Evolutionary conservation across 2,329 filamentous ascomycete species (phyloP).

Genomic region (Ophiocordyceps camponoti-saundersi): DNA sequence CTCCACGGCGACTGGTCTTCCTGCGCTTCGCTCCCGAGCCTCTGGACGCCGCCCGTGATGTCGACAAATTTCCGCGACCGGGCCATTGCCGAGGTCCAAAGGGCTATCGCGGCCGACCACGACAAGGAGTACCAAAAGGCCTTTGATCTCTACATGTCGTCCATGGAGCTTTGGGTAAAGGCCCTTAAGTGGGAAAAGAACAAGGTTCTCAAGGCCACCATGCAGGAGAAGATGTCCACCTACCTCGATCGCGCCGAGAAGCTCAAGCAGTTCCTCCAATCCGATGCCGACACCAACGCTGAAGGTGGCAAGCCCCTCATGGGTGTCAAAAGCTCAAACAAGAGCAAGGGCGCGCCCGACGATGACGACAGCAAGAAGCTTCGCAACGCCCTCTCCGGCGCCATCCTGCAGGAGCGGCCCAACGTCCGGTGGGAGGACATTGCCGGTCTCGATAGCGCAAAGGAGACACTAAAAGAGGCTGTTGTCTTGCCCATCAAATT

Average conservation of each 20-base stretch:
- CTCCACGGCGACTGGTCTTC: neutral
- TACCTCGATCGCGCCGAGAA: slow-evolving; percentile 99
- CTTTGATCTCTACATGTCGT: slow-evolving; percentile 88
- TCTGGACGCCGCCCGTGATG: slow-evolving; percentile 34
- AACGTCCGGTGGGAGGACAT: slow-evolving; percentile 98
- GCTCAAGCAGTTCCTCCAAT: slow-evolving; percentile 78
- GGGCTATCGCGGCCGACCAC: slow-evolving; percentile 92
- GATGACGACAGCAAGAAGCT: slow-evolving; percentile 95
- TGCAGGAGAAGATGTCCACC: slow-evolving; percentile 82
- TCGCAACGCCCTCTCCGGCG: slow-evolving; percentile 73
- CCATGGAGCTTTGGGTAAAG: slow-evolving; percentile 96
- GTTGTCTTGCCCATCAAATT: slow-evolving; percentile 98
- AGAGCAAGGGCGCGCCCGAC: slow-evolving; percentile 45
- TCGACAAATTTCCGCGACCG: slow-evolving; percentile 94
- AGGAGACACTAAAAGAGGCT: slow-evolving; percentile 94
- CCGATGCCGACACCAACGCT: slow-evolving; percentile 56
- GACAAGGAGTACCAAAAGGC: slow-evolving; percentile 93
- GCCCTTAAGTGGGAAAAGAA: slow-evolving; percentile 99
- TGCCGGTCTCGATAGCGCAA: slow-evolving; percentile 80
- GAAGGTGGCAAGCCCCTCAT: slow-evolving; percentile 41
- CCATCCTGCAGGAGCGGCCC: slow-evolving; percentile 86
- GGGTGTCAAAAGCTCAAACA: slow-evolving; percentile 55
- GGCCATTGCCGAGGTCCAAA: slow-evolving; percentile 92
- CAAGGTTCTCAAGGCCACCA: slow-evolving; percentile 90
- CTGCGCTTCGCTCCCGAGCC: neutral